Evolutionary conservation across 1,284 basidiomycete species (phyloP).

Genomic region (Cutaneotrichosporon arboriforme): DNA sequence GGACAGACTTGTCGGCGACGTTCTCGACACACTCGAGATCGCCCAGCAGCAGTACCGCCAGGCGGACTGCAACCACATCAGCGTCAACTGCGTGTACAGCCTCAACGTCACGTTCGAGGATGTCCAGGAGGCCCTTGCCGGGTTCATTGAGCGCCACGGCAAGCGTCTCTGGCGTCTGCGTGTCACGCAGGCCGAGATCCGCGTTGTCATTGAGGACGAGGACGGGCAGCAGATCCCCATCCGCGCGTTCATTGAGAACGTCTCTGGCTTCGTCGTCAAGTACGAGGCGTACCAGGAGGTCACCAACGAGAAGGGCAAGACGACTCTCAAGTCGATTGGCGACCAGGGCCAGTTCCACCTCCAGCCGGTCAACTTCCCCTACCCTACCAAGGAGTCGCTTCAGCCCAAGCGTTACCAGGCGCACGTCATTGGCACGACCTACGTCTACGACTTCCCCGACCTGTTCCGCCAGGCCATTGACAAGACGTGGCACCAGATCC

Average conservation of each 20-base stretch:
- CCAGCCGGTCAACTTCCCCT: constrained; percentile 84
- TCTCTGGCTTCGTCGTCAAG: constrained; percentile 97
- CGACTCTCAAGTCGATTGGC: constrained; percentile 92
- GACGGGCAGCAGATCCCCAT: constrained; percentile 92
- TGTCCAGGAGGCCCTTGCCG: constrained; percentile 88
- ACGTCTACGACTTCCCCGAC: constrained; percentile 98
- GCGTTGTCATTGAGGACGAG: constrained; percentile 86
- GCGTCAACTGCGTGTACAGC: constrained; percentile 97
- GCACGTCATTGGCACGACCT: constrained; percentile 97
- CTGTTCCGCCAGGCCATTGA: constrained; percentile 95
- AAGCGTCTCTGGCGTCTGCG: constrained; percentile 97
- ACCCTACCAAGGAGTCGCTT: constrained; percentile 96
- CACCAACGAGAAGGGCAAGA: constrained; percentile 86
- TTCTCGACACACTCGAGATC: constrained; percentile 91
- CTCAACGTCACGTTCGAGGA: constrained; percentile 93
- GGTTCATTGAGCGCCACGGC: constrained; percentile 97
- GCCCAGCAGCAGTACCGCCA: constrained; percentile 79
- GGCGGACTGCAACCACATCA: constrained; percentile 92
- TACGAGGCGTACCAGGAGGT: constrained; percentile 99
- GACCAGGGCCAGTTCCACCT: constrained; percentile 83
- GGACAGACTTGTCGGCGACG: constrained; percentile 88
- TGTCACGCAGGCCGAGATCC: constrained; percentile 93
- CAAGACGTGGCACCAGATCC: constrained; percentile 80
- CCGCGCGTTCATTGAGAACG: constrained; percentile 96
- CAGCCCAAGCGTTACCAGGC: constrained; percentile 99